A percentile compares a stretch with the other conserved stretches of the same genome.
phyloP scores from a whole-genome alignment of 2,329 filamentous ascomycete species.

The Curvularia spicifera region DNA sequence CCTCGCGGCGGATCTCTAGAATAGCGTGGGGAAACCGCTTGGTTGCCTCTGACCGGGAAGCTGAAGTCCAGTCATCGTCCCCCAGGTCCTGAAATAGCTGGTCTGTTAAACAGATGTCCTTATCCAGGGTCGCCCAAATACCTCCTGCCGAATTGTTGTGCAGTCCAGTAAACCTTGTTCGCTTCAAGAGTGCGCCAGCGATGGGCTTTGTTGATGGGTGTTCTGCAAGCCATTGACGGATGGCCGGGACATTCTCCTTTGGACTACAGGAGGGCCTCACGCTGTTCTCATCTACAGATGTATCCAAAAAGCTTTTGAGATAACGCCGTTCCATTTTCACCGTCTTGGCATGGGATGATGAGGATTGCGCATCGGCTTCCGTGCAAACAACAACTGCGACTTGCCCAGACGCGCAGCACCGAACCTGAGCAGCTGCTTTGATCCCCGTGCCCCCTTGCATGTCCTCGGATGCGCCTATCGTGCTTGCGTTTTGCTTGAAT shows the following conservation, averaged over 20 bases:
- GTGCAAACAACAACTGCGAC: slow-evolving; percentile 40
- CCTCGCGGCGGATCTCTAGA: slow-evolving; percentile 59
- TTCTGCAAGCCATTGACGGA: slow-evolving; percentile 54
- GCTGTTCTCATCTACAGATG: slow-evolving; percentile 24
- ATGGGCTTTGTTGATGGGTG: slow-evolving; percentile 56
- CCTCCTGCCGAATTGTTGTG: slow-evolving; percentile 53
- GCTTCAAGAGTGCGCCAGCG: slow-evolving; percentile 53
- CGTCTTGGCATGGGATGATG: slow-evolving; percentile 30
- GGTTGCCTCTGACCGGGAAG: slow-evolving; percentile 29
- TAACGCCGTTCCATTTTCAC: slow-evolving; percentile 53
- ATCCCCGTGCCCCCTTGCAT: slow-evolving; percentile 36
- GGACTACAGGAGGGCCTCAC: slow-evolving; percentile 12
- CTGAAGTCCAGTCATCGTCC: slow-evolving; percentile 42
- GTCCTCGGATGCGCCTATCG: slow-evolving; percentile 52
- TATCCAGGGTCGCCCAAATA: slow-evolving; percentile 58
- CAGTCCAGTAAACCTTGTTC: slow-evolving; percentile 58
- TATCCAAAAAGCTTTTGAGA: slow-evolving; percentile 50
- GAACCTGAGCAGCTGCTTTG: slow-evolving; percentile 43
- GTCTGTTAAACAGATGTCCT: slow-evolving; percentile 52
- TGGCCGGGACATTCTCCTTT: slow-evolving; percentile 29
- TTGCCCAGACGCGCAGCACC: slow-evolving; percentile 45
- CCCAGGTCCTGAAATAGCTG: slow-evolving; percentile 35
- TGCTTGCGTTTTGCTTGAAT: slow-evolving; percentile 54
- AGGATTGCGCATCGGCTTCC: slow-evolving; percentile 20
- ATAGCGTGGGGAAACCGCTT: slow-evolving; percentile 59